Base-by-base conservation (phyloP, 768 basidiomycete genomes). In the Clathrus columnatus region DNA sequence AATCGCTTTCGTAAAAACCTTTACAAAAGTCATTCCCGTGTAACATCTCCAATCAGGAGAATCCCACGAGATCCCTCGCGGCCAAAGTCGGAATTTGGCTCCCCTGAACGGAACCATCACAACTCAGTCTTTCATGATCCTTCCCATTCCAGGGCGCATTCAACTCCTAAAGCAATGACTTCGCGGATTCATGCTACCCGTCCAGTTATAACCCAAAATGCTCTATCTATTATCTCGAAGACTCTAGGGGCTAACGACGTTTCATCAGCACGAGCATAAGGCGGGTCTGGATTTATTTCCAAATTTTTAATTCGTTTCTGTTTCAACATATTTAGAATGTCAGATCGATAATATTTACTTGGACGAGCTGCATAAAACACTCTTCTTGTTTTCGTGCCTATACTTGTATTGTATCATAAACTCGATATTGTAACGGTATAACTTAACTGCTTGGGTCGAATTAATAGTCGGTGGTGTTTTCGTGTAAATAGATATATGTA, bases 131-230 rank as follows among this genome's bases (percentile, higher is more conserved):
- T 56, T 64, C 68, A 44, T 61, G 67, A 60, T 24, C 63, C 64
- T 11, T 69, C 78, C 51, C 80, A 83, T 61, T 63, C 74, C 5
- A 80, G 85, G 41, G 84, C 81, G 43, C 84, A 84, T 59, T 87
- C 87, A 0, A 76, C 84, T 7, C 82, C 84, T 14, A 77, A 82
- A 36, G 48, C 65, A 72, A 1, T 67, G 73, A 44, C 61, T 65
- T 53, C 64, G 21, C 77, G 80, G 21, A 51, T 66, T 17, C 78
- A 81, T 59, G 58, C 71, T 29, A 73, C 60, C 11, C 77, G 87
- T 8, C 87, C 87, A n/a, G 75, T 89, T 44, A 77, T 90, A 61
- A 84, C 84, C 5, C 82, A 75, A 11, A 85, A 84, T 49, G 87
- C 85, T 2, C 76, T 87, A 50, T 82, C 85, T 11, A 73, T 74